Conservation (phyloP, 1,284 basidiomycete genomes). For the Heterobasidion irregulare region DNA sequence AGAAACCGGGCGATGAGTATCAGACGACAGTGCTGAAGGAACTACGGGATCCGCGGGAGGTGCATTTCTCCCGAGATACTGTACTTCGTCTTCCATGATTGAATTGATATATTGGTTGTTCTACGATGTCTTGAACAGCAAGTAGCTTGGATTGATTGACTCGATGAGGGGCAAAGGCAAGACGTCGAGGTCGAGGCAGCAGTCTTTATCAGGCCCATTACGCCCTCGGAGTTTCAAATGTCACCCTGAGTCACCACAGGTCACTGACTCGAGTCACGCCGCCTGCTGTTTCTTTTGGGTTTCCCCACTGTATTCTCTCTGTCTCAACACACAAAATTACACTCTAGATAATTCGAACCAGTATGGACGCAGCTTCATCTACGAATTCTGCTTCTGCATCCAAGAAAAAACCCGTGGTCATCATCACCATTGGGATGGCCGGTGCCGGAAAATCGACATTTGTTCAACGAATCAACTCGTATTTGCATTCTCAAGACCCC, state of each 20-base stretch:
- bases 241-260: background rate
- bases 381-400: constrained; percentile 3
- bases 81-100: constrained; percentile 20
- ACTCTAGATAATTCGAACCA: background rate
- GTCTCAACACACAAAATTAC: background rate
- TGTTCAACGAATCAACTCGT: constrained; percentile 87
- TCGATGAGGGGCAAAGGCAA: background rate
- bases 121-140: background rate
- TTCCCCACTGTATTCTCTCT: background rate
- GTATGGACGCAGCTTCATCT: constrained; percentile 4
- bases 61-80: constrained; percentile 17
- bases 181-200: background rate
- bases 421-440: constrained; percentile 91
- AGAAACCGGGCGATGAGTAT: constrained; percentile 6
- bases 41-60: background rate
- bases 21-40: background rate
- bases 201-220: constrained; percentile 1
- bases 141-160: background rate
- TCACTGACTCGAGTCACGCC: background rate
- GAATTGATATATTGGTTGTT: background rate
- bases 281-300: background rate
- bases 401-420: constrained; percentile 63
- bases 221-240: constrained; percentile 11
- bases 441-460: constrained; percentile 97
- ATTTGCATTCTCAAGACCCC: constrained; percentile 61